Evolutionary conservation across 2,329 filamentous ascomycete genomes (phyloP).

Genomic region (Erysiphe pisi): DNA sequence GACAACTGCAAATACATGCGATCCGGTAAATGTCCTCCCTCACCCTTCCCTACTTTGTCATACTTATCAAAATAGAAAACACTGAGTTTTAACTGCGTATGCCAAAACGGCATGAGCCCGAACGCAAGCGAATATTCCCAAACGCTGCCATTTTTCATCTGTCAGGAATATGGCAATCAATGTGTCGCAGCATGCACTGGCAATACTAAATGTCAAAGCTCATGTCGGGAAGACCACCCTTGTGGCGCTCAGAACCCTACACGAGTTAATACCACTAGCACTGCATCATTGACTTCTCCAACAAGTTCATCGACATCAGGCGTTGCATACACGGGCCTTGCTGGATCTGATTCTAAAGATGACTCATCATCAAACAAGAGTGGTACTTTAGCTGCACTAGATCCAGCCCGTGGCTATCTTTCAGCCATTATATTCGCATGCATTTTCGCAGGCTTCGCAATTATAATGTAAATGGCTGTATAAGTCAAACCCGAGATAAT

Average conservation of each 20-base stretch:
- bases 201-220: slow-evolving; percentile 48
- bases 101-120: slow-evolving; percentile 53
- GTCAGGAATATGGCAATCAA: slow-evolving; percentile 58
- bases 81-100: slow-evolving; percentile 62
- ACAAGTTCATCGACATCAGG: slow-evolving; percentile 38
- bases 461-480: slow-evolving; percentile 40
- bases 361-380: slow-evolving; percentile 33
- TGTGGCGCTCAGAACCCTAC: slow-evolving; percentile 59
- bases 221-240: slow-evolving; percentile 56
- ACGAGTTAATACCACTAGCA: slow-evolving; percentile 46
- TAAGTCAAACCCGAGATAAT: no score
- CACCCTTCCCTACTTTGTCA: neutral
- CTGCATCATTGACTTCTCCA: slow-evolving; percentile 38
- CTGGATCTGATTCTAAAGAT: slow-evolving; percentile 36
- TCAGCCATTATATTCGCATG: slow-evolving; percentile 45
- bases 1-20: slow-evolving; percentile 53
- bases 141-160: slow-evolving; percentile 68
- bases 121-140: slow-evolving; percentile 68
- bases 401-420: slow-evolving; percentile 48
- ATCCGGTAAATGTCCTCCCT: slow-evolving; percentile 44
- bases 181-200: slow-evolving; percentile 50
- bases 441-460: slow-evolving; percentile 48
- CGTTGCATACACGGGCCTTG: slow-evolving; percentile 41
- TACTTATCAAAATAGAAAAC: slow-evolving; percentile 39
- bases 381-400: slow-evolving; percentile 39